Percentiles rank a stretch among this genome's conserved stretches.
These are phyloP conservation scores for Biscogniauxia sp. DNA, from an alignment of 2,329 filamentous ascomycete genomes.

Conservation along the genomic window DNA sequence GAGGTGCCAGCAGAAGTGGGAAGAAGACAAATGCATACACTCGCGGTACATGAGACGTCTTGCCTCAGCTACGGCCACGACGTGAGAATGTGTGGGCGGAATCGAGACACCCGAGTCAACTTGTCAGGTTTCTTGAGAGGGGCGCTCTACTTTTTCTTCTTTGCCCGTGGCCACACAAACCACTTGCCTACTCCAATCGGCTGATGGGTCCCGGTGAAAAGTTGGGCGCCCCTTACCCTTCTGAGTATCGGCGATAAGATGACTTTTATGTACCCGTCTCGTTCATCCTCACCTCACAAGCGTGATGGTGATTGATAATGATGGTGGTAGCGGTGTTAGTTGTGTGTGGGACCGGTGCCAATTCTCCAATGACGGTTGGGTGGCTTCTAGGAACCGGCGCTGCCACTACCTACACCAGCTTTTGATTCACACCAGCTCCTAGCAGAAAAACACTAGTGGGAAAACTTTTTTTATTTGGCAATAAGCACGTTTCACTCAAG, in stretches of 20 bases:
- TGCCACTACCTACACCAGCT: slow-evolving; percentile 22
- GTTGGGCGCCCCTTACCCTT: neutral
- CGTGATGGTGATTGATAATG: slow-evolving; percentile 9
- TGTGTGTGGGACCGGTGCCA: slow-evolving; percentile 14
- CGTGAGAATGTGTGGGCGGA: neutral
- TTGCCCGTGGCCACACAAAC: neutral
- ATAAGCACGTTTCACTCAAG: slow-evolving; percentile 17
- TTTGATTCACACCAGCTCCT: slow-evolving; percentile 12
- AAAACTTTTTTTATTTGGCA: slow-evolving; percentile 10
- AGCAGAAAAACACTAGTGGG: slow-evolving; percentile 1
- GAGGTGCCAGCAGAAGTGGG: slow-evolving; percentile 2
- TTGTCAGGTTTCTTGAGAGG: too few relatives aligned
- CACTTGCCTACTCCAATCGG: neutral
- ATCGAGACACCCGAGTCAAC: neutral
- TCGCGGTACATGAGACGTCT: slow-evolving; percentile 8
- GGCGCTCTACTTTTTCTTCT: neutral
- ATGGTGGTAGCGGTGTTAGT: slow-evolving; percentile 16
- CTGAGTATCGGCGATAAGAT: slow-evolving; percentile 18
- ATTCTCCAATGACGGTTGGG: slow-evolving; percentile 18
- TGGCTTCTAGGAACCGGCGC: slow-evolving; percentile 14
- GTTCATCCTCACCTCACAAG: slow-evolving; percentile 10
- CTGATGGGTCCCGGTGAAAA: neutral
- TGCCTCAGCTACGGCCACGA: slow-evolving; percentile 15
- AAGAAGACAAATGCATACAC: slow-evolving; percentile 10
- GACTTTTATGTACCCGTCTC: slow-evolving; percentile 2